Percentiles rank a stretch among this genome's conserved stretches.
Conservation (phyloP, 129 eudicot genomes). For the Logfia minima region DNA sequence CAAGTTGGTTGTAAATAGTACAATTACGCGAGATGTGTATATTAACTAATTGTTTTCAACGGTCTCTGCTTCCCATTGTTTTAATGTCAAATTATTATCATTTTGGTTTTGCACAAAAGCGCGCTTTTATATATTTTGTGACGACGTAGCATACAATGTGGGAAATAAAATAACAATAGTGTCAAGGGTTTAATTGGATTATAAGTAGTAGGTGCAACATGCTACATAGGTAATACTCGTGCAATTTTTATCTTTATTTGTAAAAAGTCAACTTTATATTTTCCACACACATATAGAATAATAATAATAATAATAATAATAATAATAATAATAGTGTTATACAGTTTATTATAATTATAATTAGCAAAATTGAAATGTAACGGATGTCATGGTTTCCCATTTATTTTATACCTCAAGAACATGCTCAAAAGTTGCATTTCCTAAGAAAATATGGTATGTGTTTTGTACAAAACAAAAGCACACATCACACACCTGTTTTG, state of each 20-base stretch:
- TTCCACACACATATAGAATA: neutral
- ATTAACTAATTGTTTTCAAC: neutral
- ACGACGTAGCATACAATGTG: neutral
- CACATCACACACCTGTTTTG: too few species aligned
- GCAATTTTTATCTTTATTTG: neutral
- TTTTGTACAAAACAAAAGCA: too few species aligned
- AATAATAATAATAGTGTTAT: too few species aligned
- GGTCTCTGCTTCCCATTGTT: neutral
- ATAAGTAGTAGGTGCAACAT: conserved; percentile 14
- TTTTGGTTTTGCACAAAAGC: too few species aligned
- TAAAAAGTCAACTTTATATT: conserved; percentile 15
- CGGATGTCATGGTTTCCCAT: too few species aligned
- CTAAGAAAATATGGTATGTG: too few species aligned
- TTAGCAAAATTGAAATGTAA: neutral
- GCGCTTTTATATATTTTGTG: neutral
- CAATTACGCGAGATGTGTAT: neutral
- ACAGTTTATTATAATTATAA: neutral
- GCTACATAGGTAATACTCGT: conserved; percentile 5
- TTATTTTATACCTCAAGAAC: too few species aligned
- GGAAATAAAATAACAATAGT: neutral
- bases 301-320: too few species aligned
- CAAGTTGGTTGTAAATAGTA: neutral
- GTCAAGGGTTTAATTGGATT: neutral
- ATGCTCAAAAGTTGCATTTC: too few species aligned
- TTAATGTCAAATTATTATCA: too few species aligned